Conservation (phyloP, 2,329 filamentous ascomycete genomes). For the Cladophialophora exuberans region DNA sequence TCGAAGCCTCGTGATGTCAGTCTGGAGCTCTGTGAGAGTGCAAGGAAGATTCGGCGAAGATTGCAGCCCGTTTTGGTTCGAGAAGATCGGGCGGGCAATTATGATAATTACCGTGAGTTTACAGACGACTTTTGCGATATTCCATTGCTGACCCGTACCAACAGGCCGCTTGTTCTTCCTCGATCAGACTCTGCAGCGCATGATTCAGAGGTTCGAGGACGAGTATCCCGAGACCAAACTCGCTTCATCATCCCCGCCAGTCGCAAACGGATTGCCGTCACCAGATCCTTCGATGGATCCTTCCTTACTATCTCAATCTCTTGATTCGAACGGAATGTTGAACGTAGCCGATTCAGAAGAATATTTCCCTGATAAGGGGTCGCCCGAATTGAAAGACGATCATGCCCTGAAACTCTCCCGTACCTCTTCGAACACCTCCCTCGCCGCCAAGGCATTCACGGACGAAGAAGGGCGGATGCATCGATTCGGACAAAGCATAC, state of each 20-base stretch:
- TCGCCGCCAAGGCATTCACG: constrained; percentile 66
- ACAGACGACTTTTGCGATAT: constrained; percentile 7
- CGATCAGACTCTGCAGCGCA: constrained; percentile 82
- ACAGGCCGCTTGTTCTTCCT: constrained; percentile 81
- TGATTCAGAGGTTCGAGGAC: constrained; percentile 94
- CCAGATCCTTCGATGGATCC: constrained; percentile 24
- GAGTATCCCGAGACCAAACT: constrained; percentile 78
- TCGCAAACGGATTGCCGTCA: constrained; percentile 21
- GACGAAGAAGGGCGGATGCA: constrained; percentile 73
- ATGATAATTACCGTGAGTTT: constrained; percentile 74
- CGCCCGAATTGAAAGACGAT: constrained; percentile 42
- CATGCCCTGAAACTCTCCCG: constrained; percentile 57
- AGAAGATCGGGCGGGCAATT: constrained; percentile 71
- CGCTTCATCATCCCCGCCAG: constrained; percentile 27
- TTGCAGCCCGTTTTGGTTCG: constrained; percentile 82
- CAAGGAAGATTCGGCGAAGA: constrained; percentile 81
- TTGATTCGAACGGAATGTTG: constrained; percentile 20
- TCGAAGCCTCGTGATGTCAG: constrained; percentile 88
- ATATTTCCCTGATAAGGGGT: constrained; percentile 41
- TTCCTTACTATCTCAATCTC: constrained; percentile 22
- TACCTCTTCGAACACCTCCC: constrained; percentile 67
- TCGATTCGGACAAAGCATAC: constrained; percentile 68
- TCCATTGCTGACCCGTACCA: constrained; percentile 34
- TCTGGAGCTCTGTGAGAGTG: constrained; percentile 82
- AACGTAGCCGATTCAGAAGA: constrained; percentile 24